Evolutionary conservation across 495 filamentous ascomycete species (phyloP).

Genomic region (Aspergillus baeticus): DNA sequence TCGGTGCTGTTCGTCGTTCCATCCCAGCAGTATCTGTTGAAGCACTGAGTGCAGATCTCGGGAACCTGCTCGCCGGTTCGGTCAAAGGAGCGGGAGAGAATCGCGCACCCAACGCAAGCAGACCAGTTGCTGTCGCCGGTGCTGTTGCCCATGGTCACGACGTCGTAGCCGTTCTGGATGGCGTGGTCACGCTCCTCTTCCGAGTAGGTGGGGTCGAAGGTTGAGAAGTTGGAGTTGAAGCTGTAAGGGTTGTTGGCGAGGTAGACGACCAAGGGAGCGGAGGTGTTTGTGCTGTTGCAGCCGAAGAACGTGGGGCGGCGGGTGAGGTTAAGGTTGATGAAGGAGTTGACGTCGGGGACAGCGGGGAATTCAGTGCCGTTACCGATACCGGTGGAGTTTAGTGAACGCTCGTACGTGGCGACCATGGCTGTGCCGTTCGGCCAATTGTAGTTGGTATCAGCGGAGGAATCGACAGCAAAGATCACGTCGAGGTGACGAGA

Average conservation of each 20-base stretch:
- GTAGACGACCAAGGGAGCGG: slow-evolving; percentile 74
- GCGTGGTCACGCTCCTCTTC: slow-evolving; percentile 65
- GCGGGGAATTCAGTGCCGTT: slow-evolving; percentile 83
- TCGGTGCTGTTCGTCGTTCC: slow-evolving; percentile 32
- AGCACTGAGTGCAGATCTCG: slow-evolving; percentile 69
- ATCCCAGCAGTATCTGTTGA: slow-evolving; percentile 77
- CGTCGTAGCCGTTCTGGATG: slow-evolving; percentile 77
- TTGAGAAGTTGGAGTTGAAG: slow-evolving; percentile 67
- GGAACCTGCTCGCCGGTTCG: slow-evolving; percentile 65
- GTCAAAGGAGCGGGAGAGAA: slow-evolving; percentile 69
- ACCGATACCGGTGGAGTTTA: slow-evolving; percentile 50
- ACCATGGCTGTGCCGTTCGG: slow-evolving; percentile 81
- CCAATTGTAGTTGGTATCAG: slow-evolving; percentile 73
- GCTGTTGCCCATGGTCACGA: slow-evolving; percentile 76
- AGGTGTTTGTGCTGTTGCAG: slow-evolving; percentile 65
- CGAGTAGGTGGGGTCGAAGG: slow-evolving; percentile 61
- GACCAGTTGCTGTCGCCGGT: slow-evolving; percentile 70
- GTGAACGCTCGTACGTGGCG: slow-evolving; percentile 75
- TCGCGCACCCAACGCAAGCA: slow-evolving; percentile 78
- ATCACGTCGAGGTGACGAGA: slow-evolving; percentile 77
- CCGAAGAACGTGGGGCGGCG: slow-evolving; percentile 86
- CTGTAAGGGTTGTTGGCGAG: slow-evolving; percentile 80
- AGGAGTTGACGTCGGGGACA: slow-evolving; percentile 77
- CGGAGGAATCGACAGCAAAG: slow-evolving; percentile 83
- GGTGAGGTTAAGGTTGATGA: slow-evolving; percentile 83